Base-by-base conservation (phyloP, 176 grass and related monocot genomes). In the Alopecurus myosuroides region DNA sequence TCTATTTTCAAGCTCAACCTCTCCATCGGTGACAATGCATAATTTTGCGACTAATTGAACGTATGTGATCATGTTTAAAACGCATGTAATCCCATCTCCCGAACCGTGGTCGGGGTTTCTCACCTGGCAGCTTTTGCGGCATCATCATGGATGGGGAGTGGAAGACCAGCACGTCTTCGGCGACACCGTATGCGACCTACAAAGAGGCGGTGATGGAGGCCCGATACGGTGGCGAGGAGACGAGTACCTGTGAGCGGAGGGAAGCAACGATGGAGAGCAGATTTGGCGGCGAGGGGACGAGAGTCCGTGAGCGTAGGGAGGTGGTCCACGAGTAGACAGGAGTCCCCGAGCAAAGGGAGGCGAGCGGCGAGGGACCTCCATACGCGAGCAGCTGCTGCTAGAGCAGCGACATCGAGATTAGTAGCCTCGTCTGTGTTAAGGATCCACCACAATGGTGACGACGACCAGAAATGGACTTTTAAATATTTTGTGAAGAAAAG, bases 301-400 rank as follows among this genome's bases (percentile, higher is more conserved):
- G 6, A 62, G 56, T 60, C 56, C 56, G 25, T 1, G 23, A 28
- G 3, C 56, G 56, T 23, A 28, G 56, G 56, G 23, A 58, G 3
- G n/a, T 10, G n/a, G n/a, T n/a, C 25, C 25, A 26, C 58, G 26
- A 62, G 26, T 7, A 29, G 26, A 14, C 11, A 26, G 58, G 25
- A 30, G 58, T 62, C 58, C 58, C 26, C 3, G 26, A 62, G 58
- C 26, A 26, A 26, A 62, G 58, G 58, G 58, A 63, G 20, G 39
- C 82, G 70, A 17, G 60, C 28, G 39, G 66, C 60, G 60, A 89
- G 20, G 39, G 77, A 89, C 10, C 71, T 85, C 82, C 88, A 81
- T 68, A 49, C 14, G 48, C 61, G 77, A 63, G 12, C 70, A 11
- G 88, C 70, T n/a, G 58, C 48, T 7, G 48, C 67, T 4, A 85